Conservation (phyloP, 2,329 filamentous ascomycete species). For the Trichoderma sp. region DNA sequence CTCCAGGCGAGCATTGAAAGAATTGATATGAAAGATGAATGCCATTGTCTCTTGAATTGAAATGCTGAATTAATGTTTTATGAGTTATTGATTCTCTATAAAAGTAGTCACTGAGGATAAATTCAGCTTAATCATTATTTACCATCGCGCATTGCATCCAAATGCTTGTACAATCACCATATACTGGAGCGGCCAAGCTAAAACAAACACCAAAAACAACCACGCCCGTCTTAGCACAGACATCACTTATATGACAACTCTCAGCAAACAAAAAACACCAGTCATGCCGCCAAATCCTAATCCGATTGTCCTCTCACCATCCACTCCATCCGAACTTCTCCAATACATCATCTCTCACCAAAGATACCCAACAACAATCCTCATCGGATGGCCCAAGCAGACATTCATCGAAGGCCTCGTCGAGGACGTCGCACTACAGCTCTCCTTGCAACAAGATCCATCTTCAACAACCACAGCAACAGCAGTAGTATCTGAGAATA, state of each 20-base stretch:
- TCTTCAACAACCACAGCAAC: background rate
- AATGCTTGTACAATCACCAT: background rate
- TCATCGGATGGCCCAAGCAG: constrained; percentile 66
- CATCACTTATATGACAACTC: background rate
- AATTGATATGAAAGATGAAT: background rate
- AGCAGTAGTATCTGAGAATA: background rate
- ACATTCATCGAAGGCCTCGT: constrained; percentile 63
- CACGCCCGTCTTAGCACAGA: background rate
- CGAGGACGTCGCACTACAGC: constrained; percentile 41
- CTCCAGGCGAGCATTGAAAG: background rate
- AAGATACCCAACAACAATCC: constrained; percentile 59
- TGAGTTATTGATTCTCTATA: too few relatives aligned
- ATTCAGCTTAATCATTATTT: too few relatives aligned
- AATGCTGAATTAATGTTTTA: background rate
- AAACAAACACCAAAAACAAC: background rate
- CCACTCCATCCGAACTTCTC: constrained; percentile 61
- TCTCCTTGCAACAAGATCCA: background rate
- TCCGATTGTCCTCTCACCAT: constrained; percentile 50
- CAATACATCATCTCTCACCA: constrained; percentile 59
- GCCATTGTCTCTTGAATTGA: background rate
- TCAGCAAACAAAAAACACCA: background rate
- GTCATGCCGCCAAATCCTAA: constrained; percentile 10
- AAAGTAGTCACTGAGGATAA: too few relatives aligned
- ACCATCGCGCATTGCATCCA: background rate
- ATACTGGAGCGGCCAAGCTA: background rate